Base-by-base conservation (phyloP, 2,329 filamentous ascomycete species). In the Diplocarpon rosae region DNA sequence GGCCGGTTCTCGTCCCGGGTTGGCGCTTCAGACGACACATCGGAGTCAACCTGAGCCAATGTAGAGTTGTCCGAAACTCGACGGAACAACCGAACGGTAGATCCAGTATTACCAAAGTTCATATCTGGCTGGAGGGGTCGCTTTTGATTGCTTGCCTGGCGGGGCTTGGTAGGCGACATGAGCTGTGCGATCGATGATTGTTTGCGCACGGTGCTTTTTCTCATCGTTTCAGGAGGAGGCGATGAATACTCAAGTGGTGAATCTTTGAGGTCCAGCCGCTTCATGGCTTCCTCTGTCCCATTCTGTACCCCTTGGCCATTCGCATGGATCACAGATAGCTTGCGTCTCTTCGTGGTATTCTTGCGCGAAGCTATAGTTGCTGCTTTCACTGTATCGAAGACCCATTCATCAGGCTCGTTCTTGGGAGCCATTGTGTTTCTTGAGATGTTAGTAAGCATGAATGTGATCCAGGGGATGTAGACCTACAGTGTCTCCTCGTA, bases 81-180 rank as follows among this genome's bases (percentile, higher is more conserved):
- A 52, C 86, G 85, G 69, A 95, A 96, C 42, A 94, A 81, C 43
- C 89, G 82, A 53, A 94, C 86, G 13, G 89, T 95, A 1, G 90
- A 95, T 1, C 85, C 86, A 7, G 82, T 84, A 63, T 96, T 96
- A 41, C 90, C 92, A 65, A 93, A 96, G 5, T 83, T 93, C 70
- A 94, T 81, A 58, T 96, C 87, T 1, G 92, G 75, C 44, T 88
- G 87, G 1, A 95, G 72, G 0, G 90, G 89, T 52, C 85, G 81
- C 64, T 86, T 88, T 20, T 59, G 55, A 10, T 36, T 49, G 39
- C 55, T 59, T 29, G 52, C 12, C 43, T 56, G 56, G 8, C 56
- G 56, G 13, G 50, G 49, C 38, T 57, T 61, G 47, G 48, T 59
- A 29, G 54, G 59, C 32, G 55, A 63, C 50, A 40, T 43, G 24